phyloP scores from a whole-genome alignment of 1,139 yeast species.

The Debaryomycetaceae sp. region DNA sequence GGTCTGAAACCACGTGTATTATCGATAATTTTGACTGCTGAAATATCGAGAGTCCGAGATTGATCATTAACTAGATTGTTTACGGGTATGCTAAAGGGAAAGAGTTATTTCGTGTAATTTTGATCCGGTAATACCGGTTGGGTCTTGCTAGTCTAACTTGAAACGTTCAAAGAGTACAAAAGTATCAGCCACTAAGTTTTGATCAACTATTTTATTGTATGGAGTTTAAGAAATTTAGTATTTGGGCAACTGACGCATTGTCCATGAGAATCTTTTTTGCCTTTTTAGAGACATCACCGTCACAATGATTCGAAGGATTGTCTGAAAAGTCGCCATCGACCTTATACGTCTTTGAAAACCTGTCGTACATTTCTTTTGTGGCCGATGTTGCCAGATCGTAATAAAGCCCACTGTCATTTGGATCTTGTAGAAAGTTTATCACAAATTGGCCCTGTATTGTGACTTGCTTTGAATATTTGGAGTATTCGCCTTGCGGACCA shows the following conservation, averaged over 20 bases:
- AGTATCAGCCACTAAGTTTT: too few relatives aligned
- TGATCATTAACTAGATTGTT: too few relatives aligned
- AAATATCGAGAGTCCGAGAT: too few relatives aligned
- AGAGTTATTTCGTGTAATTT: too few relatives aligned
- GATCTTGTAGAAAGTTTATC: constrained; percentile 20
- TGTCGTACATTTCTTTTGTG: constrained; percentile 9
- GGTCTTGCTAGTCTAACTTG: too few relatives aligned
- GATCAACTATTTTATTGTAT: too few relatives aligned
- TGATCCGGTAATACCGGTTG: too few relatives aligned
- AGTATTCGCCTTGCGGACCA: constrained; percentile 8
- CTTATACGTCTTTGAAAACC: constrained; percentile 9
- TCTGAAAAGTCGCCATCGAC: constrained; percentile 4
- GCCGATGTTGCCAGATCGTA: constrained; percentile 12
- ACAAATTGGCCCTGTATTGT: constrained; percentile 20
- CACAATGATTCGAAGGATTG: constrained; percentile 11
- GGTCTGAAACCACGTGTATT: too few relatives aligned
- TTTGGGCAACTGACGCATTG: constrained; percentile 25
- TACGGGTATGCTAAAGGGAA: too few relatives aligned
- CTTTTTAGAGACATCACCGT: constrained; percentile 8
- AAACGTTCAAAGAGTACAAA: too few relatives aligned
- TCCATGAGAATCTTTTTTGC: constrained; percentile 16
- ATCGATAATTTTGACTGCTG: too few relatives aligned
- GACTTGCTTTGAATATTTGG: constrained; percentile 15
- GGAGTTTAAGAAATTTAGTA: constrained; percentile 7
- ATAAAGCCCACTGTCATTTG: constrained; percentile 14